phyloP scores from a whole-genome alignment of 768 basidiomycete genomes.

The Boletus vinaceobasis region DNA sequence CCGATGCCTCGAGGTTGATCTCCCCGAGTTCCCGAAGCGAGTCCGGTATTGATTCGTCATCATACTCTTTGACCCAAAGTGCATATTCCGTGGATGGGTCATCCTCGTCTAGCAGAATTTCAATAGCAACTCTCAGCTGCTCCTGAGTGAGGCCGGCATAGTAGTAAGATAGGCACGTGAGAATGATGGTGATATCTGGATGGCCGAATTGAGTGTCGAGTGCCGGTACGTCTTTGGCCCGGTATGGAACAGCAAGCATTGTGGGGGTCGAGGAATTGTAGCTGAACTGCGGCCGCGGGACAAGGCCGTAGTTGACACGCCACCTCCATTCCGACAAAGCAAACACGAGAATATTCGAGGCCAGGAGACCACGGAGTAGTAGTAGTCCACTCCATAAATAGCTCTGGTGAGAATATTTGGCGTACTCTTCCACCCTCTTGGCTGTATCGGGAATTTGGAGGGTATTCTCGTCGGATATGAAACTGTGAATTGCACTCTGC shows the following conservation, averaged over 20 bases:
- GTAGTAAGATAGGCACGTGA: slow-evolving; percentile 34
- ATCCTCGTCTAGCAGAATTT: slow-evolving; percentile 1
- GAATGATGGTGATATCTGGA: slow-evolving; percentile 31
- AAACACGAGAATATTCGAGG: slow-evolving; percentile 23
- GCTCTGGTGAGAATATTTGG: not conserved
- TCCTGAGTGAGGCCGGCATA: slow-evolving; percentile 12
- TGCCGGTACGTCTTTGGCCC: slow-evolving; percentile 34
- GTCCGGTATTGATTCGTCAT: not conserved
- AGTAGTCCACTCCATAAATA: not conserved
- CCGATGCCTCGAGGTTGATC: slow-evolving; percentile 3
- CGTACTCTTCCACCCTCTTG: not conserved
- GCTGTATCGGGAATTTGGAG: not conserved
- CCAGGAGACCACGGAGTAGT: slow-evolving; percentile 30
- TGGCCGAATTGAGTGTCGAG: slow-evolving; percentile 33
- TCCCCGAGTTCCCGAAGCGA: not conserved
- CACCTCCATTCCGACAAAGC: slow-evolving; percentile 28
- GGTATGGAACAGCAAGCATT: slow-evolving; percentile 33
- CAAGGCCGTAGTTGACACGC: slow-evolving; percentile 1
- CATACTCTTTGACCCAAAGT: not conserved
- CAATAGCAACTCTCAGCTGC: not conserved
- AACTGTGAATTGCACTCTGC: slow-evolving; percentile 3
- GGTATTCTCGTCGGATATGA: slow-evolving; percentile 3
- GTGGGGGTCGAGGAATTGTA: slow-evolving; percentile 8
- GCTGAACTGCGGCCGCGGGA: too few species aligned
- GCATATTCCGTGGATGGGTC: slow-evolving; percentile 1